Evolutionary conservation across 148 eudicot species (phyloP).

Genomic region (Bassia scoparia): DNA sequence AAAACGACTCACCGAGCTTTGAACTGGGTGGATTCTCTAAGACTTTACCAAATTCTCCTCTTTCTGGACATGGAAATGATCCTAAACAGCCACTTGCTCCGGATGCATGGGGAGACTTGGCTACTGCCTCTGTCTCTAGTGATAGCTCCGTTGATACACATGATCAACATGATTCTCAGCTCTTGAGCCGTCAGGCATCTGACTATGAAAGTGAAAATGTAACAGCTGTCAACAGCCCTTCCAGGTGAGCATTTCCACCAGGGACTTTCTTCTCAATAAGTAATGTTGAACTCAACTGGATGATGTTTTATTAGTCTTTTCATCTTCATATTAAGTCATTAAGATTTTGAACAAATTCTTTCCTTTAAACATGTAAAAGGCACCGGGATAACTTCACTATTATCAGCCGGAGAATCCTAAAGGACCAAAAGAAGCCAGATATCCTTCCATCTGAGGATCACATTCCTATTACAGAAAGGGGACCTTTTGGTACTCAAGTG

Average conservation of each 20-base stretch:
- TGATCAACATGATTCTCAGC: slow-evolving; percentile 66
- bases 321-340: not conserved
- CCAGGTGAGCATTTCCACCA: slow-evolving; percentile 41
- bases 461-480: slow-evolving; percentile 34
- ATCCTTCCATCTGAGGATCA: slow-evolving; percentile 34
- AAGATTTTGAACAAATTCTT: not conserved
- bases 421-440: slow-evolving; percentile 39
- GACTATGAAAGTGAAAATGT: slow-evolving; percentile 61
- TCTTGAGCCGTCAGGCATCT: slow-evolving; percentile 59
- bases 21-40: slow-evolving; percentile 39
- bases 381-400: slow-evolving; percentile 38
- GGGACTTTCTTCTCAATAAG: not conserved
- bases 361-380: slow-evolving; percentile 6
- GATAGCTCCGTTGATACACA: slow-evolving; percentile 70
- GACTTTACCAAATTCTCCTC: slow-evolving; percentile 44
- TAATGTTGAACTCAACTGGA: not conserved
- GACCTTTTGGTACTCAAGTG: slow-evolving; percentile 52
- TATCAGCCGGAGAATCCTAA: slow-evolving; percentile 30
- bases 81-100: slow-evolving; percentile 29
- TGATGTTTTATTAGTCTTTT: not conserved
- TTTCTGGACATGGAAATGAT: slow-evolving; percentile 47
- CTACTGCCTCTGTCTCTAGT: slow-evolving; percentile 64
- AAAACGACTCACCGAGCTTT: slow-evolving; percentile 36
- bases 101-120: slow-evolving; percentile 48
- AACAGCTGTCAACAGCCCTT: slow-evolving; percentile 69